Evolutionary conservation across 176 grass and related monocot species (phyloP).

Genomic region (Echinochloa phyllopogon): DNA sequence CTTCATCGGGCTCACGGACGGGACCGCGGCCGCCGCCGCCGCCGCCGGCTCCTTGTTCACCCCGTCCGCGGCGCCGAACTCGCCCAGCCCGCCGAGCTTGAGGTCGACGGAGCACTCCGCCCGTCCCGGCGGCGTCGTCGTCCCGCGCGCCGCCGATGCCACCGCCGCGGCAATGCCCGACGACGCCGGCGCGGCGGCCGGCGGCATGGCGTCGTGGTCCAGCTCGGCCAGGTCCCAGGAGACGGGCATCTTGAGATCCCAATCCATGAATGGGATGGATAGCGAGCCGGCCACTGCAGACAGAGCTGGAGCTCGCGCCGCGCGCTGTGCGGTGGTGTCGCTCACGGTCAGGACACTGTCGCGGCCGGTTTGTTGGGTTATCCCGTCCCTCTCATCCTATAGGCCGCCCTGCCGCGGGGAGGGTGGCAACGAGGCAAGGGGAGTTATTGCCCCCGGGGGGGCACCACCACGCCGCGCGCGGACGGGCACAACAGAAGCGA

Average conservation of each 20-base stretch:
- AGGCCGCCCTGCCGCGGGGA: slow-evolving; percentile 39
- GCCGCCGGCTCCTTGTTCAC: slow-evolving; percentile 40
- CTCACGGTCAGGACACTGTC: slow-evolving; percentile 21
- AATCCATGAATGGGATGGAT: slow-evolving; percentile 71
- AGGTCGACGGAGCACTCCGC: slow-evolving; percentile 82
- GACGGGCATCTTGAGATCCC: slow-evolving; percentile 87
- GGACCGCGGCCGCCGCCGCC: slow-evolving; percentile 23
- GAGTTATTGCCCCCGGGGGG: slow-evolving; percentile 49
- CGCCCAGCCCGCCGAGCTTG: slow-evolving; percentile 77
- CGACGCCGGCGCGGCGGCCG: slow-evolving; percentile 11
- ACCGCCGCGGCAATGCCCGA: slow-evolving; percentile 37
- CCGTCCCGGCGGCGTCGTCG: slow-evolving; percentile 35
- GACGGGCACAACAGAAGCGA: neutral
- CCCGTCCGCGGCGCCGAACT: slow-evolving; percentile 41
- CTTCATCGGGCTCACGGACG: slow-evolving; percentile 47
- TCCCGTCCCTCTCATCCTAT: slow-evolving; percentile 35
- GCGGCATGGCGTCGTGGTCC: slow-evolving; percentile 49
- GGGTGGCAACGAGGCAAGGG: slow-evolving; percentile 40
- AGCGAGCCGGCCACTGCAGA: neutral
- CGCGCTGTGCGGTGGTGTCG: neutral
- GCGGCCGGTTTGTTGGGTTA: slow-evolving; percentile 39
- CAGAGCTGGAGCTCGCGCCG: neutral
- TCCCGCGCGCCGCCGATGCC: slow-evolving; percentile 27
- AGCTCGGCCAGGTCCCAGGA: slow-evolving; percentile 77
- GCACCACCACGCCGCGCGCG: neutral